Base-by-base conservation (phyloP, 495 filamentous ascomycete genomes). In the Terfezia boudieri region DNA sequence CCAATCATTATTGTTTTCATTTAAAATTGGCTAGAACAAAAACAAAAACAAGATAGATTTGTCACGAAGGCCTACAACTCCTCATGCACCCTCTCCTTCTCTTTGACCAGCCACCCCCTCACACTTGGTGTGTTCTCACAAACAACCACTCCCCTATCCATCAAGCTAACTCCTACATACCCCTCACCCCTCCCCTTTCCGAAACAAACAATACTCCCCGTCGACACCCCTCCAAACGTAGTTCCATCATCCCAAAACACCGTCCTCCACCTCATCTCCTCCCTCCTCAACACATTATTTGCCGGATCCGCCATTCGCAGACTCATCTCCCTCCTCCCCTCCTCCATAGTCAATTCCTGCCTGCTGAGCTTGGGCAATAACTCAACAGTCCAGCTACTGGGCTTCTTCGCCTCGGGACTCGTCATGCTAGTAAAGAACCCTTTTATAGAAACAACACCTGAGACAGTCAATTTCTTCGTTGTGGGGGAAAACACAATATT, bases 221-320 rank as follows among this genome's bases (percentile, higher is more conserved):
- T 58, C 1, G 53, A 55, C 2, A 64, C 36, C 32, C 58, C 57
- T 20, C 61, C 61, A 57, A 55, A 64, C 9, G 57, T 37, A 14
- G 26, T 41, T n/a, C 61, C 61, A 49, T 64, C 55, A 56, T 64
- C 61, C 57, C 60, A 56, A 50, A 64, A 64, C 14, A 64, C 61
- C 12, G 53, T 60, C 50, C 58, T 59, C 61, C 61, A 64, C 20
- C 61, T 37, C 37, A 58, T 49, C 53, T 64, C 61, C 53, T 64
- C 58, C 49, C 52, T 48, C 50, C 61, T 55, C 4, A 64, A 49
- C 3, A 55, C 58, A 3, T 50, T 36, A 54, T 64, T 64, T 16
- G 61, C 61, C 17, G 43, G 23, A 46, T 64, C 61, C 6, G 60
- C 51, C 7, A 46, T 35, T 1, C 61, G 41, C 9, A 61, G 54